Evolutionary conservation across 2,329 filamentous ascomycete genomes (phyloP).

Genomic region (Chrysosporium keratinophilum): DNA sequence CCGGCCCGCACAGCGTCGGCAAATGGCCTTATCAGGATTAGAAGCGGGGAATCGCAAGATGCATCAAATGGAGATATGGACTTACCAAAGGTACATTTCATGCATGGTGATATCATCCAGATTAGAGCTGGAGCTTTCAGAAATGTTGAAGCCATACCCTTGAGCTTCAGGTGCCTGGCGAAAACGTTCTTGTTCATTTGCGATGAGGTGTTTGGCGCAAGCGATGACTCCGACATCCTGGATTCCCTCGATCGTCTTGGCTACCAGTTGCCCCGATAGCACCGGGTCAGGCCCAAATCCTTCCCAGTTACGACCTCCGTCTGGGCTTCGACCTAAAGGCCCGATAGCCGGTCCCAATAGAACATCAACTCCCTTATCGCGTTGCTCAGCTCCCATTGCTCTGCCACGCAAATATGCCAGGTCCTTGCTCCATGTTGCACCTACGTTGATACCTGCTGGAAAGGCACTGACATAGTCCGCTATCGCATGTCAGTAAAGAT

Average conservation of each 20-base stretch:
- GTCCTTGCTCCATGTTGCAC: conserved; percentile 68
- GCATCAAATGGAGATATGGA: neutral
- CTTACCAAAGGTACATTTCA: conserved; percentile 51
- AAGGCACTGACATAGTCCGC: conserved; percentile 76
- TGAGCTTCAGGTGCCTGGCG: conserved; percentile 51
- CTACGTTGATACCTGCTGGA: conserved; percentile 64
- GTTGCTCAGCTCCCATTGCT: conserved; percentile 66
- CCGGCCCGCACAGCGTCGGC: conserved; percentile 57
- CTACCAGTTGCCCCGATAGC: conserved; percentile 61
- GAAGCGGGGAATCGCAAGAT: neutral
- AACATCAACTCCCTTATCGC: conserved; percentile 63
- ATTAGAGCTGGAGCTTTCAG: conserved; percentile 51
- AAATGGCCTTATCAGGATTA: conserved; percentile 44
- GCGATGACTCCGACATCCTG: conserved; percentile 74
- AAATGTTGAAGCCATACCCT: conserved; percentile 52
- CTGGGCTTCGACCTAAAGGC: conserved; percentile 57
- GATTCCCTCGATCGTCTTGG: conserved; percentile 65
- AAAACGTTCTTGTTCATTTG: conserved; percentile 65
- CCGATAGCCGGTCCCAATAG: conserved; percentile 69
- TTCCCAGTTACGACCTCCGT: conserved; percentile 60
- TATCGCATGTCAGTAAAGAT: conserved; percentile 20
- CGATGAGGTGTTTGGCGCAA: conserved; percentile 67
- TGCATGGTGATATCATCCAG: conserved; percentile 55
- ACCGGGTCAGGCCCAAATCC: conserved; percentile 62
- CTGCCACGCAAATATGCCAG: conserved; percentile 59